Percentiles rank a stretch among this genome's conserved stretches.
Conservation (phyloP, 768 basidiomycete genomes). For the Hypsizygus marmoreus region DNA sequence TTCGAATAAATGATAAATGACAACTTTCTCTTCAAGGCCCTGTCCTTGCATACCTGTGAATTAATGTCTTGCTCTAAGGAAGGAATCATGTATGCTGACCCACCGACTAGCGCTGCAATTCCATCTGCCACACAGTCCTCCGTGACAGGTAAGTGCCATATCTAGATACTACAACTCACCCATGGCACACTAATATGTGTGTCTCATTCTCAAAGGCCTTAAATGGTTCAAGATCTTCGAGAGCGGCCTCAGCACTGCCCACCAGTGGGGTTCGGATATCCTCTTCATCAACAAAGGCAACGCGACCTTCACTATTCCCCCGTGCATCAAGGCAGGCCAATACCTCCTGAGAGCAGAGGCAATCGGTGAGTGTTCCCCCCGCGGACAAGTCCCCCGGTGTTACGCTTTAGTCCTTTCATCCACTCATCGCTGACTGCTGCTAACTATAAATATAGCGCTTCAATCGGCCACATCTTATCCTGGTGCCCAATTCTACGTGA, state of each 20-base stretch:
- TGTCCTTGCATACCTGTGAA: conserved; percentile 39
- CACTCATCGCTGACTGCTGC: background rate
- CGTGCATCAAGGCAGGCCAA: conserved; percentile 40
- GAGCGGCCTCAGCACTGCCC: conserved; percentile 24
- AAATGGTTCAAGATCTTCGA: conserved; percentile 52
- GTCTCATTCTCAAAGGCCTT: conserved; percentile 26
- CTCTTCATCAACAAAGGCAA: conserved; percentile 46
- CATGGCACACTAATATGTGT: background rate
- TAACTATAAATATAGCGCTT: conserved; percentile 23
- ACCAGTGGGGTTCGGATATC: conserved; percentile 42
- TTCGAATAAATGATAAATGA: conserved; percentile 21
- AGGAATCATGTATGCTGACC: background rate
- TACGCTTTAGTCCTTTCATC: too few relatives aligned
- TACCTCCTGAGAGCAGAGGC: conserved; percentile 46
- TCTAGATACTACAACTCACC: background rate
- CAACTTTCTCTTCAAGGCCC: conserved; percentile 36
- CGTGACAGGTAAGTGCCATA: conserved; percentile 26
- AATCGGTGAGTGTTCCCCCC: conserved; percentile 39
- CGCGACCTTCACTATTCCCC: conserved; percentile 41
- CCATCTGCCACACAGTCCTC: conserved; percentile 36
- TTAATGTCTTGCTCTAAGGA: conserved; percentile 2
- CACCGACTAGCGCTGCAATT: conserved; percentile 36
- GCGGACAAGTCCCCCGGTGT: too few relatives aligned
- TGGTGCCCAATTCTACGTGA: conserved; percentile 46
- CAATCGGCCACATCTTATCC: conserved; percentile 35